Base-by-base conservation (phyloP, 2,329 filamentous ascomycete genomes). In the Fusarium gaditjirri region DNA sequence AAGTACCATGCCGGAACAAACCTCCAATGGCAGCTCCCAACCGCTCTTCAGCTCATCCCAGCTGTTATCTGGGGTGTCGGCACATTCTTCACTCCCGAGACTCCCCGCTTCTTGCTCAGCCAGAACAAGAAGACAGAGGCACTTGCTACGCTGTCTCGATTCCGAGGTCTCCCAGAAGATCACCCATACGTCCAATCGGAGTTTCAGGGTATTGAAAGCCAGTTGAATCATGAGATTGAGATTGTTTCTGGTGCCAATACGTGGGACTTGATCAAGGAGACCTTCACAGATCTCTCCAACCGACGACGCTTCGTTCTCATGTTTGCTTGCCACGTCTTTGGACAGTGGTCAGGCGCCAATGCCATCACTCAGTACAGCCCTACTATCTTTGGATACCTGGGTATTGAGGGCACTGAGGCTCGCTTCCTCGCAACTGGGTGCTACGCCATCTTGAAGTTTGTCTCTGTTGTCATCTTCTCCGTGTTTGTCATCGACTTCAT, bases 151-250 rank as follows among this genome's bases (percentile, higher is more conserved):
- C 38, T 80, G 0, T 75, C 59, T 12, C 64, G 69, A 1, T 77
- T 80, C 43, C 66, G 77, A 13, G 43, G 64, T 1, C 72, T 80
- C 1, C 77, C 78, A 0, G 74, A 74, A n/a, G 72, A 77, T 19
- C 77, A 80, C 16, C 72, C 75, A 1, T 79, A 78, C 11, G 72
- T 80, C 2, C 64, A 71, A 8, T 38, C 65, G 2, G 78, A 80
- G 68, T 76, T 80, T 2, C 39, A 67, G 5, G 77, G 73, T 7
- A 79, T 83, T 23, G 77, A 82, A 41, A 58, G 68, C 0, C 77
- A 80, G 56, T 68, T 82, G 1, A 76, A 81, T 5, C 77, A 77
- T 14, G 81, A 83, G 61, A 76, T 78, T 19, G 81, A 83, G 61
- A 72, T 79, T 8, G 76, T 80, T 4, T 70, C 78, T 1, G 81